Evolutionary conservation across 177 flowering plant species (phyloP), one percentile per base, ranked within the genome.

Genomic region (Vitis hybrid): DNA sequence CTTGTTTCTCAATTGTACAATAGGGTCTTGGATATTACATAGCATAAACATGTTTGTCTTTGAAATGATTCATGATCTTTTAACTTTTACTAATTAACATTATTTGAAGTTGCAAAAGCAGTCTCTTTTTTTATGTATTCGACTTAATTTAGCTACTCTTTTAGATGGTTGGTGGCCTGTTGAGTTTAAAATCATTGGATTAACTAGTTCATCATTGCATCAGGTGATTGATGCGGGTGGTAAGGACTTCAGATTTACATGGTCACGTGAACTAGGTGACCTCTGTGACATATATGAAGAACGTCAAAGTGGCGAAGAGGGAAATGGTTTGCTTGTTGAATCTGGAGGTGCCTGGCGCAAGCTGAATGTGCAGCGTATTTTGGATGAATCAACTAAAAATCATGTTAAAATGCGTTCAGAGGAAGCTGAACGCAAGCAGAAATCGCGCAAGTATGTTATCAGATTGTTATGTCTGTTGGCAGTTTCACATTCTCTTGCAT

Each of bases 261-360:
- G 97, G 97, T 88, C 99, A n/a, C 81, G 75, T 44, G 98, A 96
- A 79, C 68, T 70, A 18, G 94, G 91, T 63, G 94, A 87, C 72
- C 87, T 88, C 0, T 94, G 97, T 85, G 99, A 96, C 73, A 89
- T 94, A 71, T 96, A 94, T 78, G 97, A 96, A 85, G 97, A 96
- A 77, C 83, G 86, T 67, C 84, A 70, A 79, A 84, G 90, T 78
- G 94, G 92, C 28, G 97, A 87, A 73, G 90, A 86, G 78, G 95
- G 95, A 76, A 83, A 81, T 80, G 99, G 98, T 19, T 80, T 91
- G 82, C 97, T 96, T 76, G 88, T 96, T 73, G 98, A 94, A 83
- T 88, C 97, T 76, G 97, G 98, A 10, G 84, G 87, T 77, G 87
- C 89, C n/a, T 92, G 95, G 97, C 94, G 98, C 69, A 96, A 96